These are phyloP conservation scores for Phytophthora pini DNA, from an alignment of 352 stramenopile species.

Conservation along the genomic window DNA sequence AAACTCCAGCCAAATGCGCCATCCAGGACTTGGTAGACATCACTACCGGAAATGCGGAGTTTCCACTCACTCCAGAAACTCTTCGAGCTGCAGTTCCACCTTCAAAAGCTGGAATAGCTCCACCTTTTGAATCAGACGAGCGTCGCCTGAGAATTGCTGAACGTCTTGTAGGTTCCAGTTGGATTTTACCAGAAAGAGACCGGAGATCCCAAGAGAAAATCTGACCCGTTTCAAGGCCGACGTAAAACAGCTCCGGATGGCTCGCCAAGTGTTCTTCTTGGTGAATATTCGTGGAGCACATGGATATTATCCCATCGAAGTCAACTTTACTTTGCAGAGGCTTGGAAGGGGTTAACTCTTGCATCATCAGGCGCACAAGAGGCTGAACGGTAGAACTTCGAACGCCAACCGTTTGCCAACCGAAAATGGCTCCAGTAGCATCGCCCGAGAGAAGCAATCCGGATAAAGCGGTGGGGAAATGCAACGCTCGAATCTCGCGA, in stretches of 20 bases:
- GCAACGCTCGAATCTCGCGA: conserved; percentile 56
- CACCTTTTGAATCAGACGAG: conserved; percentile 7
- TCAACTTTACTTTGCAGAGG: conserved; percentile 14
- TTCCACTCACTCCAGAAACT: background rate
- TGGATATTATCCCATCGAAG: conserved; percentile 32
- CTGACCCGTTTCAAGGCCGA: conserved; percentile 32
- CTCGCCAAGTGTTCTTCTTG: background rate
- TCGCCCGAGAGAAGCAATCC: conserved; percentile 59
- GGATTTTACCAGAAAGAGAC: conserved; percentile 11
- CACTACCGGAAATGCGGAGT: conserved; percentile 21
- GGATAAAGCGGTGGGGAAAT: conserved; percentile 49
- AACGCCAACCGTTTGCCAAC: conserved; percentile 53
- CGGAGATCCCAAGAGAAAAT: conserved; percentile 33
- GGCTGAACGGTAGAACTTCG: conserved; percentile 19
- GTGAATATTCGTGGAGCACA: conserved; percentile 24
- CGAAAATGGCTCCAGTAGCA: conserved; percentile 40
- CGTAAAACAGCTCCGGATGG: conserved; percentile 26
- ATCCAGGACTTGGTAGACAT: conserved; percentile 45
- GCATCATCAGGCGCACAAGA: conserved; percentile 26
- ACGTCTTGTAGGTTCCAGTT: conserved; percentile 10
- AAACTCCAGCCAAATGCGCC: conserved; percentile 46
- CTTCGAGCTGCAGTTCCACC: conserved; percentile 1
- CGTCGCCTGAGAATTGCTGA: conserved; percentile 26
- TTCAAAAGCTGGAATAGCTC: conserved; percentile 6
- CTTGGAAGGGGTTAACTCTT: conserved; percentile 11